Conservation (phyloP, 2,329 filamentous ascomycete species). For the Fusarium graminum region DNA sequence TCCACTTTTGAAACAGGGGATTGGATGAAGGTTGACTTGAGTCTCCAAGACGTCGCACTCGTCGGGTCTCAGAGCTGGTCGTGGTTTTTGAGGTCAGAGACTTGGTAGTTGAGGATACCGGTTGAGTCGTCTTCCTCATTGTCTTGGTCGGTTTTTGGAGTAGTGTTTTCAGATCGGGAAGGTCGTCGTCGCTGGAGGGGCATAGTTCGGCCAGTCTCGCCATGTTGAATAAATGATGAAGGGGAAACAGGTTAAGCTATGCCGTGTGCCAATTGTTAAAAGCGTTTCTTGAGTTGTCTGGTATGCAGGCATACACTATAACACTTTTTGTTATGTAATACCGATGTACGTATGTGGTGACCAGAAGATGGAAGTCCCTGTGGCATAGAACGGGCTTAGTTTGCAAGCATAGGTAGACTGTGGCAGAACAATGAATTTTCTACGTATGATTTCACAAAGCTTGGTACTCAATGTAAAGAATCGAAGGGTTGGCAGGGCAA, state of each 20-base stretch:
- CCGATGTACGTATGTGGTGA: conserved; percentile 18
- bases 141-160: conserved; percentile 35
- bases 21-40: conserved; percentile 44
- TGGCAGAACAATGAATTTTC: conserved; percentile 20
- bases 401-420: conserved; percentile 2
- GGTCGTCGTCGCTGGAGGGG: conserved; percentile 58
- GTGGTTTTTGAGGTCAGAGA: conserved; percentile 46
- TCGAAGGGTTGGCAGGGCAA: conserved; percentile 34
- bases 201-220: conserved; percentile 49
- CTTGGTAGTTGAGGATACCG: conserved; percentile 28
- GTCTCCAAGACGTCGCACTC: conserved; percentile 51
- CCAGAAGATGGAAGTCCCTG: neutral
- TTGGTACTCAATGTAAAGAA: conserved; percentile 7
- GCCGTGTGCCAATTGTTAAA: conserved; percentile 5
- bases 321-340: conserved; percentile 22
- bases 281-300: conserved; percentile 3
- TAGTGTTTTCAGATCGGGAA: conserved; percentile 56
- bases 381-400: conserved; percentile 22
- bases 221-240: conserved; percentile 41
- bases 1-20: conserved; percentile 53
- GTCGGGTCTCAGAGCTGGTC: conserved; percentile 46
- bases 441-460: conserved; percentile 13
- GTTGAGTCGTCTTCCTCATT: conserved; percentile 28
- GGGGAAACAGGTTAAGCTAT: conserved; percentile 3
- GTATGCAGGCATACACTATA: conserved; percentile 17